Conservation (phyloP, 1,139 yeast species). For the Saccharomyces hybrid region DNA sequence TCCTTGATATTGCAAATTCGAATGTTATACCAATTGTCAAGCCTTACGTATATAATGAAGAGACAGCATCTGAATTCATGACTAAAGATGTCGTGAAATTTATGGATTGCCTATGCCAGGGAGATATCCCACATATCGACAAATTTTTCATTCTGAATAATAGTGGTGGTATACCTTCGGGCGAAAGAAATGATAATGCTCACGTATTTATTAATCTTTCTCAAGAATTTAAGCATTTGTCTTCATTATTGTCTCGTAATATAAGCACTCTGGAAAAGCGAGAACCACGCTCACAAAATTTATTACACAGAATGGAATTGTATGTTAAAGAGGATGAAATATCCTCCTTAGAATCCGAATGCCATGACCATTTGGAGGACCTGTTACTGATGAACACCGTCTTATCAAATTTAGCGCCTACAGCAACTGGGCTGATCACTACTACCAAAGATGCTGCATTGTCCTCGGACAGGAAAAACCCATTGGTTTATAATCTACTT, state of each 20-base stretch:
- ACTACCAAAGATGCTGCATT: conserved; percentile 27
- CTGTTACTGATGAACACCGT: conserved; percentile 31
- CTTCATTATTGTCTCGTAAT: conserved; percentile 5
- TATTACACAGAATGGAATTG: conserved; percentile 17
- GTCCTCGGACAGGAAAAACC: conserved; percentile 42
- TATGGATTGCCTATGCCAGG: conserved; percentile 17
- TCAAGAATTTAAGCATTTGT: conserved; percentile 68
- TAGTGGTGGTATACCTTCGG: conserved; percentile 83
- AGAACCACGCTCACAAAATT: conserved; percentile 13
- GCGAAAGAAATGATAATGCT: conserved; percentile 70
- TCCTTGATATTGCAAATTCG: conserved; percentile 10
- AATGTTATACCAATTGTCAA: conserved; percentile 23
- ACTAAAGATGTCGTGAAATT: conserved; percentile 14
- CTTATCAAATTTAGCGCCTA: conserved; percentile 32
- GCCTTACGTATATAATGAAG: conserved; percentile 23
- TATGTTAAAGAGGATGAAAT: conserved; percentile 38
- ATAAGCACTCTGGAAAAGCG: conserved; percentile 8
- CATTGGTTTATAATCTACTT: conserved; percentile 76
- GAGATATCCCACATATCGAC: conserved; percentile 49
- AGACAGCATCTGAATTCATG: conserved; percentile 15
- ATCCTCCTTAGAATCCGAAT: conserved; percentile 9
- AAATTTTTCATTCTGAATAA: conserved; percentile 74
- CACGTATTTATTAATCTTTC: conserved; percentile 82
- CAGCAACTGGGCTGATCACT: conserved; percentile 36
- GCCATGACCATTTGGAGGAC: conserved; percentile 29